Evolutionary conservation across 2,329 filamentous ascomycete species (phyloP).

Genomic region (Aureobasidium sp.): DNA sequence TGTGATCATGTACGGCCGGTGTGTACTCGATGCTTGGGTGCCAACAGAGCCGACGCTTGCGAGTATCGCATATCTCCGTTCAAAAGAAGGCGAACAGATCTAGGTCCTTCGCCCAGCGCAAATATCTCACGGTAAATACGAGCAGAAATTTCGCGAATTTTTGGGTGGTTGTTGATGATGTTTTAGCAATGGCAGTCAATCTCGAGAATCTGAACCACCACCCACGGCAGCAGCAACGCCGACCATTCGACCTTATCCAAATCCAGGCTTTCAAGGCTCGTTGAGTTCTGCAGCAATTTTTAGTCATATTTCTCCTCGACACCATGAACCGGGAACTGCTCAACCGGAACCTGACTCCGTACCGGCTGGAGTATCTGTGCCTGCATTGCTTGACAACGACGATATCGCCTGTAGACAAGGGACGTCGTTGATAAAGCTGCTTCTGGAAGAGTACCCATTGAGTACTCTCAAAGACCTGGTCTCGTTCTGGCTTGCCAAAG

Average conservation of each 20-base stretch:
- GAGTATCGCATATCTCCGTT: conserved; percentile 23
- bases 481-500: conserved; percentile 19
- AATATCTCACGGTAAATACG: not conserved
- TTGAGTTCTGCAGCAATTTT: conserved; percentile 27
- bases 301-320: conserved; percentile 19
- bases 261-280: conserved; percentile 26
- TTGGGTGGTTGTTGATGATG: not conserved
- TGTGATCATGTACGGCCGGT: conserved; percentile 23
- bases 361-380: not conserved
- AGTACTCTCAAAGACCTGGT: conserved; percentile 17
- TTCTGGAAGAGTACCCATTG: conserved; percentile 11
- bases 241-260: conserved; percentile 21
- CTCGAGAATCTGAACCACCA: conserved; percentile 7
- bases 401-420: conserved; percentile 17
- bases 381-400: conserved; percentile 15
- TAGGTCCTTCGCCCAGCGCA: not conserved
- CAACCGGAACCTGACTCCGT: conserved; percentile 14
- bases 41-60: conserved; percentile 17
- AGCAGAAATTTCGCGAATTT: not conserved
- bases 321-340: not conserved
- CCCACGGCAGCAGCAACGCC: conserved; percentile 12
- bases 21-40: conserved; percentile 20
- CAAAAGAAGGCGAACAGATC: conserved; percentile 17
- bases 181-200: conserved; percentile 3
- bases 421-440: conserved; percentile 17